phyloP scores from a whole-genome alignment of 2,329 filamentous ascomycete genomes.

The Magnaporthiopsis incrustans region DNA sequence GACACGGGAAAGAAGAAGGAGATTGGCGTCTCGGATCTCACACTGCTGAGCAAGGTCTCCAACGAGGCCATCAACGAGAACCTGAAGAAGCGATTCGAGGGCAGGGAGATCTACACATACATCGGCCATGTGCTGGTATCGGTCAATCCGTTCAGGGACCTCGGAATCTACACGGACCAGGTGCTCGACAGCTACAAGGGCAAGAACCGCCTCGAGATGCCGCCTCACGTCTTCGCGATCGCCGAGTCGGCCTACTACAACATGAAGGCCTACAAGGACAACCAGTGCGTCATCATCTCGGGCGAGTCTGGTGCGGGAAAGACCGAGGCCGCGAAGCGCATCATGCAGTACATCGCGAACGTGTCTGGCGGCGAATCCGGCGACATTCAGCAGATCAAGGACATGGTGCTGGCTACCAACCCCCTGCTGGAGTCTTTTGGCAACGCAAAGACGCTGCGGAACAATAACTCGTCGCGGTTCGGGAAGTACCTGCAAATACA shows the following conservation, averaged over 20 bases:
- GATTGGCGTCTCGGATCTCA: slow-evolving; percentile 95
- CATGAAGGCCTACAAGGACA: slow-evolving; percentile 99
- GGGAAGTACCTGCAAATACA: slow-evolving; percentile 97
- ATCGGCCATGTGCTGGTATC: slow-evolving; percentile 99
- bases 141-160: slow-evolving; percentile 94
- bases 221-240: slow-evolving; percentile 94
- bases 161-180: slow-evolving; percentile 94
- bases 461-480: slow-evolving; percentile 98
- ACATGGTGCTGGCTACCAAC: slow-evolving; percentile 98
- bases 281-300: slow-evolving; percentile 98
- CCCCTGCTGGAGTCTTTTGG: slow-evolving; percentile 95
- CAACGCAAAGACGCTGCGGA: slow-evolving; percentile 94
- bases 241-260: slow-evolving; percentile 97
- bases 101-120: slow-evolving; percentile 98
- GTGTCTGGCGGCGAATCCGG: slow-evolving; percentile 80
- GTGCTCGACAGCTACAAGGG: slow-evolving; percentile 91
- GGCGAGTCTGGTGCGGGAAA: slow-evolving; percentile 97
- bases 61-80: slow-evolving; percentile 99
- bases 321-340: slow-evolving; percentile 94
- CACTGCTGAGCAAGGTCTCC: slow-evolving; percentile 94
- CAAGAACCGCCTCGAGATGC: slow-evolving; percentile 92
- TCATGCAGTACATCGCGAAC: slow-evolving; percentile 99
- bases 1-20: slow-evolving; percentile 98
- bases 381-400: slow-evolving; percentile 93
- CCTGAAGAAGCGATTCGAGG: slow-evolving; percentile 94